A percentile compares a stretch with the other conserved stretches of the same genome.
These are phyloP conservation scores for Phalaenopsis aphrodite DNA, from an alignment of 106 monocot genomes.

Conservation along the genomic window DNA sequence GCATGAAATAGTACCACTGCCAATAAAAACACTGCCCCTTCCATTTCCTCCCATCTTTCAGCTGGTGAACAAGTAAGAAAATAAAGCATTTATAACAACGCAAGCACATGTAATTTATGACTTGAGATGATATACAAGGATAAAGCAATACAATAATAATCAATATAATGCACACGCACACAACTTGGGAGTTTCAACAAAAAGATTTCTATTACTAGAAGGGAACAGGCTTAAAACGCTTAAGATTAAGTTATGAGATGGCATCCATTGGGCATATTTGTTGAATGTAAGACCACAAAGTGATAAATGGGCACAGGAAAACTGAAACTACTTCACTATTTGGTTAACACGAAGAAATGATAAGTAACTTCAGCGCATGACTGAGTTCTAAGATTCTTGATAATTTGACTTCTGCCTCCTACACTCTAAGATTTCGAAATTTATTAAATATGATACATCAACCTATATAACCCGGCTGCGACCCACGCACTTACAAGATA, in stretches of 20 bases:
- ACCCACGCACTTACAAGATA: no score
- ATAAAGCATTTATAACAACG: background rate
- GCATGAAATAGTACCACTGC: background rate
- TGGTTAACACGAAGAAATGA: no score
- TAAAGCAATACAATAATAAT: background rate
- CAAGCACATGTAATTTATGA: background rate
- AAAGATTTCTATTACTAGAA: background rate
- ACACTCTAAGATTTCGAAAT: no score
- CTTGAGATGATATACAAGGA: background rate
- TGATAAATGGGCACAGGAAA: no score
- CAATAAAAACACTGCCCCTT: background rate
- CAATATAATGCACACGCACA: background rate
- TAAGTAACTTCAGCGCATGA: no score
- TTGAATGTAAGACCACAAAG: no score
- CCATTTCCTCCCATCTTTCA: background rate
- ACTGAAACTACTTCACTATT: no score
- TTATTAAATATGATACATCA: no score
- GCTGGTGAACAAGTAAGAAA: background rate
- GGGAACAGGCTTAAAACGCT: background rate
- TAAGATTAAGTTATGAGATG: background rate
- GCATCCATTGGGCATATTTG: no score
- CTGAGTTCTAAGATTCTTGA: no score
- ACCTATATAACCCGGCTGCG: no score
- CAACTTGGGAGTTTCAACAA: background rate
- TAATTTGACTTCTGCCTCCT: no score